Evolutionary conservation across 1,139 yeast species (phyloP), one percentile per base, ranked within the genome.

Genomic region (Yamadazyma trypodendri): DNA sequence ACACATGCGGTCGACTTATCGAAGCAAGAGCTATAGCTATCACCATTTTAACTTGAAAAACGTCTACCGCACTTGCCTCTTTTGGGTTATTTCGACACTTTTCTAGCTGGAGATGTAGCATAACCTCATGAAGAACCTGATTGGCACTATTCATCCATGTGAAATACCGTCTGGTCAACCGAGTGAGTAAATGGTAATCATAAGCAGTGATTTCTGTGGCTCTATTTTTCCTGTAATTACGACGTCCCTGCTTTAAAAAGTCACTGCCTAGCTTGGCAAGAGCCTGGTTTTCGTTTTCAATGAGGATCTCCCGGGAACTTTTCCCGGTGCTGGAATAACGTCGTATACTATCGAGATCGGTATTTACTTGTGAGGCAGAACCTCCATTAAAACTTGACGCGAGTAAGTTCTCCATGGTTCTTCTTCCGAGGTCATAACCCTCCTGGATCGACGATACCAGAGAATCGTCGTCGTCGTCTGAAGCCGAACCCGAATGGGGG

Each of bases 71-170:
- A 13, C 39, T 24, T 17, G 36, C 44, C 9, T 36, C 31, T 8
- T 18, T 18, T 15, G 40, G 34, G 7, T 20, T 29, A 18, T 34
- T 32, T 7, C 39, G 31, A 23, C 44, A 44, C 24, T 30, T 28
- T n/a, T 36, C 40, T 9, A 44, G 22, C 27, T 37, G 40, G 5
- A 35, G n/a, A 29, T 40, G 40, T 9, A 44, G 30, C 36, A 35
- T 32, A 20, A 33, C 36, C 36, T 44, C 45, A 25, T 44, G 48
- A 9, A 44, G 36, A 5, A 44, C 48, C 2, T 43, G 44, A 24
- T 40, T 32, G 9, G 46, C 46, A 35, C 48, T 44, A 27, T 44
- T 42, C 44, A 42, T 44, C 38, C 43, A 42, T 3, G 40, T 38
- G 27, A 42, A 40, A 16, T 42, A 44, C 22, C 48, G 28, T 32